Evolutionary conservation across 116 monocot genomes (phyloP).

Genomic region (Thalassia testudinum): DNA sequence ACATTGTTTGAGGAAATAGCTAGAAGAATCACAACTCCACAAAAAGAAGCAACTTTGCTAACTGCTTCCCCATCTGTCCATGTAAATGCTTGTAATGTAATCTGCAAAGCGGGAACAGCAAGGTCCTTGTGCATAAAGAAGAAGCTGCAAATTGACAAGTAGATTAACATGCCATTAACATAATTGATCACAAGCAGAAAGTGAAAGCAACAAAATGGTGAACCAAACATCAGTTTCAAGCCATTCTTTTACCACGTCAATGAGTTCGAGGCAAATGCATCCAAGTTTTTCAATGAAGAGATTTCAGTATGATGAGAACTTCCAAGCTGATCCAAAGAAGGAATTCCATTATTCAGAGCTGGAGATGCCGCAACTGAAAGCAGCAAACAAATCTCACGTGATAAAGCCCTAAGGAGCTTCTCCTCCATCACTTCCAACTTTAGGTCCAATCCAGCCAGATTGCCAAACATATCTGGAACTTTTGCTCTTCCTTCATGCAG

Average conservation of each 20-base stretch:
- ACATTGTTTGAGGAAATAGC: slow-evolving; percentile 47
- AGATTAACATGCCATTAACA: not conserved
- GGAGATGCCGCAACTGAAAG: slow-evolving; percentile 64
- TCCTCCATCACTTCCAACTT: slow-evolving; percentile 99
- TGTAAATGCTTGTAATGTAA: slow-evolving; percentile 49
- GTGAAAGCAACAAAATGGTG: too few relatives aligned
- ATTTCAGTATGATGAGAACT: slow-evolving; percentile 32
- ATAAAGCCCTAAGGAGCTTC: slow-evolving; percentile 73
- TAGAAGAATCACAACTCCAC: slow-evolving; percentile 56
- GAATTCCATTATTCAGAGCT: slow-evolving; percentile 48
- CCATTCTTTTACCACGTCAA: slow-evolving; percentile 39
- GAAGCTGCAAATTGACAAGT: slow-evolving; percentile 45
- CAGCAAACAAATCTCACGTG: slow-evolving; percentile 69
- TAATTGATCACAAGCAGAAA: too few relatives aligned
- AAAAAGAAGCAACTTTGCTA: slow-evolving; percentile 54
- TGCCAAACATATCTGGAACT: slow-evolving; percentile 72
- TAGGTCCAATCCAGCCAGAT: slow-evolving; percentile 69
- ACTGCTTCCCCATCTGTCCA: slow-evolving; percentile 94
- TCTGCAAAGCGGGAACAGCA: slow-evolving; percentile 57
- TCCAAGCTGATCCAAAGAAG: slow-evolving; percentile 74
- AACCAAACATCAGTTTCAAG: not conserved
- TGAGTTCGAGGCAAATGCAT: slow-evolving; percentile 46
- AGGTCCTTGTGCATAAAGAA: slow-evolving; percentile 35
- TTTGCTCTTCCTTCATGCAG: slow-evolving; percentile 68
- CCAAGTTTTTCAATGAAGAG: slow-evolving; percentile 39